These are phyloP conservation scores for Trichoderma citrinoviride DNA, from an alignment of 2,329 filamentous ascomycete genomes.

Conservation along the genomic window DNA sequence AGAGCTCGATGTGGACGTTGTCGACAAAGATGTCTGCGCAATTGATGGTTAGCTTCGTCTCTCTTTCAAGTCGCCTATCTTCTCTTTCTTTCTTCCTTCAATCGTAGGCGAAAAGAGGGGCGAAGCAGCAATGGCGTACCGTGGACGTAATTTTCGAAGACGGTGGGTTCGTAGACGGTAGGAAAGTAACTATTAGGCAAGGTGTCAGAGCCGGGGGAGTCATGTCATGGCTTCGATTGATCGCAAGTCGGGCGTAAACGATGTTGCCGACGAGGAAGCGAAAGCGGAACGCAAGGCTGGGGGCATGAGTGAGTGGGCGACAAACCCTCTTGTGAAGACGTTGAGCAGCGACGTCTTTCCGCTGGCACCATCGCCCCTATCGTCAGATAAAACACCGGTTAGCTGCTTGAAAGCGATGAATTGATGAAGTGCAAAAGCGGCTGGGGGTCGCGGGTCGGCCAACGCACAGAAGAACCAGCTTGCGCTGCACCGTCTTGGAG, in stretches of 20 bases:
- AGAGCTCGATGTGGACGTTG: conserved; percentile 93
- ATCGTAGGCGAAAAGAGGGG: neutral
- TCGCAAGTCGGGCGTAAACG: conserved; percentile 4
- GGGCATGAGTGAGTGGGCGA: conserved; percentile 24
- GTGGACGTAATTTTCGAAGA: conserved; percentile 99
- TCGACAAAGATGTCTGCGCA: conserved; percentile 91
- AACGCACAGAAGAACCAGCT: conserved; percentile 82
- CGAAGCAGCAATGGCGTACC: conserved; percentile 52
- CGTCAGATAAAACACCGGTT: neutral
- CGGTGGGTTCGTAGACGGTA: conserved; percentile 96
- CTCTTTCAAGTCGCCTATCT: neutral
- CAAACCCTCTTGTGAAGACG: conserved; percentile 95
- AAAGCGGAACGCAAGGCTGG: neutral
- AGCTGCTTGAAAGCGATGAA: neutral
- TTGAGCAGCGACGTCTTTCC: conserved; percentile 97
- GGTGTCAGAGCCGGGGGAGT: conserved; percentile 5
- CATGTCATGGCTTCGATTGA: conserved; percentile 18
- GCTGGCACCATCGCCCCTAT: conserved; percentile 88
- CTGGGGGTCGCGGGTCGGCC: neutral
- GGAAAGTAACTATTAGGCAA: conserved; percentile 73
- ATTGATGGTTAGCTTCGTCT: neutral
- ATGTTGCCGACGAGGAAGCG: neutral
- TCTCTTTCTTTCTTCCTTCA: too few species aligned
- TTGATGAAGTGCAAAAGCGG: neutral
- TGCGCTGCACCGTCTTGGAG: conserved; percentile 86